Evolutionary conservation across 495 filamentous ascomycete species (phyloP), one percentile per base, ranked within the genome.

Genomic region (Penicillium paxilli): DNA sequence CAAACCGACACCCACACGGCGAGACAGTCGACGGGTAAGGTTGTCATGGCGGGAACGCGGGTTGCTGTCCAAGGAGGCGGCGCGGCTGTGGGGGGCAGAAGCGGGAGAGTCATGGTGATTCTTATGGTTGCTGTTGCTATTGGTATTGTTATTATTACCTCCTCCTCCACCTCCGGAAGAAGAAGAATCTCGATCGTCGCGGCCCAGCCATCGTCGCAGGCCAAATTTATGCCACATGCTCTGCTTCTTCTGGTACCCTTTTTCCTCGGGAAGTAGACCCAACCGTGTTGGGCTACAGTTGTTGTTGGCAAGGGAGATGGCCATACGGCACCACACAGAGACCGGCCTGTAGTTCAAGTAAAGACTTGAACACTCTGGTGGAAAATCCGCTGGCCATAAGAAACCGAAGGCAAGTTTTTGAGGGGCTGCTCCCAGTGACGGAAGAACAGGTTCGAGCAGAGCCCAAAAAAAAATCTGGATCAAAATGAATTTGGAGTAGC

Each of bases 1-100:
- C 33, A 95, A 73, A 14, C 86, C 87, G 9, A 90, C 87, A n/a
- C 93, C 83, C 1, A 91, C 91, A 55, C 80, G 86, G 55, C 87
- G 74, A 14, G 87, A 86, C 30, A 84, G 64, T 54, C 83, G 80
- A 48, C 85, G 76, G 22, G 73, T 74, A 22, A 82, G 48, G 30
- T 78, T 72, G 45, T 80, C 70, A 49, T 68, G 59, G 42, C 77
- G 71, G 47, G 74, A 64, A 51, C 64, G 62, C 22, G 75, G 58
- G 59, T 71, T 61, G 46, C 48, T 58, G 51, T 53, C 52, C n/a
- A 58, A 59, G 44, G 65, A 58, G 44, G 60, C 52, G 30, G 55
- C 53, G 28, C 60, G 32, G 49, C 52, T 58, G 52, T 54, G 51
- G 52, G 51, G 48, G 59, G n/a, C n/a, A n/a, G n/a, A n/a, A n/a